Evolutionary conservation across 2,329 filamentous ascomycete genomes (phyloP).

Genomic region (Beauveria sp.): DNA sequence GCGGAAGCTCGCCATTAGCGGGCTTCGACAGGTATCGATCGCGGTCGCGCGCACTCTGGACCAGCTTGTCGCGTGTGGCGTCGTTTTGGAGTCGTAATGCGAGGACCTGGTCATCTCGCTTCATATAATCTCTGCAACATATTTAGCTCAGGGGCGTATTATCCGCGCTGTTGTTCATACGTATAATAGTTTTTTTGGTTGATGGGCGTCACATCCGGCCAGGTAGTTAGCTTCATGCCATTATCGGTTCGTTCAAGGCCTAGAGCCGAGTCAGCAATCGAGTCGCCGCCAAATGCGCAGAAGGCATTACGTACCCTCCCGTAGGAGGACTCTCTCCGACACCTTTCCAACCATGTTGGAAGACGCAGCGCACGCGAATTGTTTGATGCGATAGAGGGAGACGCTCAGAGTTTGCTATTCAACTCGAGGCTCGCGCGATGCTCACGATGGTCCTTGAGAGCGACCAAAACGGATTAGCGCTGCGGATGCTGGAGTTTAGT

Average conservation of each 20-base stretch:
- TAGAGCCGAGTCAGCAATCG: conserved; percentile 28
- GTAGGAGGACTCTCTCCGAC: conserved; percentile 55
- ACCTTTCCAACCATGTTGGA: conserved; percentile 54
- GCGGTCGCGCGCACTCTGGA: conserved; percentile 78
- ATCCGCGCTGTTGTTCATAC: conserved; percentile 40
- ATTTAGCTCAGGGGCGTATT: conserved; percentile 10
- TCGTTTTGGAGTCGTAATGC: conserved; percentile 84
- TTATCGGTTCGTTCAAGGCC: conserved; percentile 96
- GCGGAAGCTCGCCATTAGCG: conserved; percentile 57
- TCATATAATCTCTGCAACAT: conserved; percentile 76
- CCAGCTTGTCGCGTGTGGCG: conserved; percentile 73
- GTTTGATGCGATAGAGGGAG: not conserved
- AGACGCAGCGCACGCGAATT: not conserved
- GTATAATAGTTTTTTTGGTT: conserved; percentile 99
- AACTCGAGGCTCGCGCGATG: not conserved
- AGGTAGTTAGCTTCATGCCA: conserved; percentile 90
- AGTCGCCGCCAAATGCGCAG: not conserved
- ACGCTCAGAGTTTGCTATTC: not conserved
- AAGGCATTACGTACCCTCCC: conserved; percentile 43
- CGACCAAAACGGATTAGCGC: not conserved
- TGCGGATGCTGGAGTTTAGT: not conserved
- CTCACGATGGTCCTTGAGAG: not conserved
- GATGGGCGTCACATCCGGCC: conserved; percentile 88
- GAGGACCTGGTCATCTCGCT: conserved; percentile 93
- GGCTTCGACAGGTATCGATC: conserved; percentile 77